Evolutionary conservation across 805 yeast species (phyloP), one percentile per base, ranked within the genome.

Genomic region (Schwanniomyces pseudopolymorphus): DNA sequence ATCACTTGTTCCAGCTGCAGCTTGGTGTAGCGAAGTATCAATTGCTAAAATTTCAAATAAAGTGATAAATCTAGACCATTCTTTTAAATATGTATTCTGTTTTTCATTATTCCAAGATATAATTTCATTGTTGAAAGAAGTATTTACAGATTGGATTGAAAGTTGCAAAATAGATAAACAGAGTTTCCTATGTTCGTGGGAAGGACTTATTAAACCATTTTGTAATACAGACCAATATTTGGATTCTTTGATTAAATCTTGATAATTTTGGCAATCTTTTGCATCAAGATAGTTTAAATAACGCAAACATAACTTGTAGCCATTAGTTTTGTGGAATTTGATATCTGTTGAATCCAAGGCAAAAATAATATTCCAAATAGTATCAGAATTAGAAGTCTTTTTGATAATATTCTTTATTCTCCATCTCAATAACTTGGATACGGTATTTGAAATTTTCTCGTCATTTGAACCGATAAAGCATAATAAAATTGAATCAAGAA

Each of bases 11-110:
- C 94, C 92, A 10, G 89, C 96, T 54, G 84, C 83, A 0, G 91
- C 82, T 63, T 91, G 97, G 55, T 91, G 90, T 55, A 88, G 66
- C 0, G 96, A 87, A 0, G 96, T 82, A 60, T 90, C 97, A 33
- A 90, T 76, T 1, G 89, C 94, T 22, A 88, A 67, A 40, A 90
- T 86, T 58, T 90, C 96, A 56, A 80, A 85, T 11, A 90, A 65
- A 0, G 96, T 87, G 22, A 81, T 72, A 56, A 74, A 90, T 48
- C 87, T 75, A 37, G 79, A 74, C 97, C 97, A 90, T 19, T 81
- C 77, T 5, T 65, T 68, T 16, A 78, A 56, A 36, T 72, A 69
- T 16, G 46, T 46, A 0, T 61, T 65, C 1, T 45, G 49, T 8
- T 61, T 49, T 1, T 55, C 33, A 0, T 48, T 44, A n/a, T 70